Evolutionary conservation across 495 filamentous ascomycete species (phyloP).

Genomic region (Penicillium salamii): DNA sequence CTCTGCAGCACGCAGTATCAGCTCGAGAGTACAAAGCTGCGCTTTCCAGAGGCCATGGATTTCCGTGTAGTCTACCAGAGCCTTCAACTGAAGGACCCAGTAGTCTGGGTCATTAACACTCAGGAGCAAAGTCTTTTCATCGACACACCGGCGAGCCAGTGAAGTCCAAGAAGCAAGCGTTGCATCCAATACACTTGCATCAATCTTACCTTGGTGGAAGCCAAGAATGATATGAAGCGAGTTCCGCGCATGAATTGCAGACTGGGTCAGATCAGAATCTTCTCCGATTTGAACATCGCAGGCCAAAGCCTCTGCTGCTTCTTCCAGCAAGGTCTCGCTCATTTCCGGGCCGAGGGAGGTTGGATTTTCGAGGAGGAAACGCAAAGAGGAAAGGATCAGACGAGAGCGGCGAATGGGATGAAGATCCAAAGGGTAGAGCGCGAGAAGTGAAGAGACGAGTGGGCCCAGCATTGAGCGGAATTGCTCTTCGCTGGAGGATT

Average conservation of each 20-base stretch:
- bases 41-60: conserved; percentile 65
- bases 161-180: conserved; percentile 39
- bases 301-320: conserved; percentile 33
- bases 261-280: conserved; percentile 54
- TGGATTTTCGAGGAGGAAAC: conserved; percentile 39
- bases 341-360: conserved; percentile 26
- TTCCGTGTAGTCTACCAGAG: conserved; percentile 72
- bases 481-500: conserved; percentile 26
- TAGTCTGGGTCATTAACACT: conserved; percentile 61
- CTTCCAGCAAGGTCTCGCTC: conserved; percentile 30
- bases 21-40: conserved; percentile 41
- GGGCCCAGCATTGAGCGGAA: conserved; percentile 31
- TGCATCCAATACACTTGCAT: conserved; percentile 44
- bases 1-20: conserved; percentile 56
- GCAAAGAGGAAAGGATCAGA: conserved; percentile 39
- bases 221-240: conserved; percentile 51
- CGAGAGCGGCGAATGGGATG: conserved; percentile 49
- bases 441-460: conserved; percentile 36
- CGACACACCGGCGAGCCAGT: conserved; percentile 36
- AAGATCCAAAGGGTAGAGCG: conserved; percentile 32
- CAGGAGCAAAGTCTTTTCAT: conserved; percentile 48
- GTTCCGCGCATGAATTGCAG: conserved; percentile 56
- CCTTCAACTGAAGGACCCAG: conserved; percentile 60
- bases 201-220: conserved; percentile 51
- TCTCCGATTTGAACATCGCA: conserved; percentile 34